These are phyloP conservation scores for Kandelia obovata DNA, from an alignment of 345 rosid genomes.

Conservation along the genomic window DNA sequence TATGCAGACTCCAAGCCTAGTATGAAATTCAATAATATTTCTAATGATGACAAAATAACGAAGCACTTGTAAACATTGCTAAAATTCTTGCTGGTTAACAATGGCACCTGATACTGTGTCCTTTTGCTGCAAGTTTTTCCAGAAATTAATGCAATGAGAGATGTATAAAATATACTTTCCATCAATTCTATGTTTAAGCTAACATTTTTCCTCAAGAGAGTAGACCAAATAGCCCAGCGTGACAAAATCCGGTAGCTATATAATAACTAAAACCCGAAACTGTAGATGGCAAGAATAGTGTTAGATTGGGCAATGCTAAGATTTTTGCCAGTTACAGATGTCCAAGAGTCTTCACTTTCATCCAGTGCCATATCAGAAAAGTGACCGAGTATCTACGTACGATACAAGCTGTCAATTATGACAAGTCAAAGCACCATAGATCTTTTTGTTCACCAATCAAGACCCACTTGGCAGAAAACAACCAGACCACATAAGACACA, in stretches of 20 bases:
- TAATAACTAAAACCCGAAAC: conserved; percentile 3
- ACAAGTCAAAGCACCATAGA: conserved; percentile 24
- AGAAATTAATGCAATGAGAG: too few species aligned
- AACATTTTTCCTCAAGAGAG: conserved; percentile 5
- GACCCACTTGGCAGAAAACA: conserved; percentile 30
- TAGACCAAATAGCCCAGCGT: neutral
- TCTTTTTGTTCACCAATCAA: conserved; percentile 10
- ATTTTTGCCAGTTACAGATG: neutral
- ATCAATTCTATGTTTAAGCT: neutral
- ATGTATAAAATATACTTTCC: too few species aligned
- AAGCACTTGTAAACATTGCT: too few species aligned
- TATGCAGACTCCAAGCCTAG: too few species aligned
- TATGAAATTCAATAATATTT: too few species aligned
- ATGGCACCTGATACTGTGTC: too few species aligned
- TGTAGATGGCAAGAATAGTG: neutral
- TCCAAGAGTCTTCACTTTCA: neutral
- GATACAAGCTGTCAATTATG: conserved; percentile 15
- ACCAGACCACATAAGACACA: conserved; percentile 16
- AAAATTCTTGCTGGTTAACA: too few species aligned
- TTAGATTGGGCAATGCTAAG: neutral
- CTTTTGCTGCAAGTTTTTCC: too few species aligned
- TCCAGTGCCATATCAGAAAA: neutral
- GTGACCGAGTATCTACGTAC: neutral
- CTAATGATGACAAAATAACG: too few species aligned
- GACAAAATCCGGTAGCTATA: neutral